These are phyloP conservation scores for Scleroderma citrinum DNA, from an alignment of 768 basidiomycete genomes.

Conservation along the genomic window DNA sequence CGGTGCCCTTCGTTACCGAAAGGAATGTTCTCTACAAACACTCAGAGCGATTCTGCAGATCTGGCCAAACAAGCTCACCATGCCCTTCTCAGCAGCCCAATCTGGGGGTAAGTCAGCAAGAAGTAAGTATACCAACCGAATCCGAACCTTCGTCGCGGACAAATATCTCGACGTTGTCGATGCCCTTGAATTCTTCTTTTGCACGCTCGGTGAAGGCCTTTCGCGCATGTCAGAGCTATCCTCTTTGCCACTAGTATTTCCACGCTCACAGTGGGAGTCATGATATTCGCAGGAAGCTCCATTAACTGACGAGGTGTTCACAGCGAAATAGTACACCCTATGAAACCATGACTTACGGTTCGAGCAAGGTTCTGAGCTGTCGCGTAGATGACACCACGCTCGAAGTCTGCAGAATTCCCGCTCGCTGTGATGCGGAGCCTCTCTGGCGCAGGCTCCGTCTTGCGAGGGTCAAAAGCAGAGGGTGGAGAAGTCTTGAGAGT, in stretches of 20 bases:
- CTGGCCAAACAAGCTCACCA: constrained; percentile 42
- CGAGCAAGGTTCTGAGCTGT: constrained; percentile 76
- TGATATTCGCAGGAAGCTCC: constrained; percentile 82
- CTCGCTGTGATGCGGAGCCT: constrained; percentile 45
- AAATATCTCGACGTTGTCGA: constrained; percentile 63
- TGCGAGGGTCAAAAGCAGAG: constrained; percentile 58
- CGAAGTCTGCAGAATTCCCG: constrained; percentile 52
- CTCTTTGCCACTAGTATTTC: background rate
- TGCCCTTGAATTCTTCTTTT: constrained; percentile 54
- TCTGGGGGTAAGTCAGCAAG: constrained; percentile 31
- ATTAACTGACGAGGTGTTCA: constrained; percentile 45
- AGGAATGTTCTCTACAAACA: constrained; percentile 66
- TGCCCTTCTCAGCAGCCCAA: constrained; percentile 81
- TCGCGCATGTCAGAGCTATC: background rate
- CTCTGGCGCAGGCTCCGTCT: constrained; percentile 44
- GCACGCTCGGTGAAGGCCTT: constrained; percentile 70
- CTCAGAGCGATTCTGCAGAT: background rate
- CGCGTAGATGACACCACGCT: constrained; percentile 66
- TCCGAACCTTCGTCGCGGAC: constrained; percentile 66
- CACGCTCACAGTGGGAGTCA: constrained; percentile 70
- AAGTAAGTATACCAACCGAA: background rate
- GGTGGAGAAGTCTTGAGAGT: constrained; percentile 70
- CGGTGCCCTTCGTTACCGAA: constrained; percentile 76
- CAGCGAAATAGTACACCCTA: background rate
- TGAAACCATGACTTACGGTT: constrained; percentile 42